Conservation (phyloP, 148 eudicot species). For the Fagopyrum tataricum region DNA sequence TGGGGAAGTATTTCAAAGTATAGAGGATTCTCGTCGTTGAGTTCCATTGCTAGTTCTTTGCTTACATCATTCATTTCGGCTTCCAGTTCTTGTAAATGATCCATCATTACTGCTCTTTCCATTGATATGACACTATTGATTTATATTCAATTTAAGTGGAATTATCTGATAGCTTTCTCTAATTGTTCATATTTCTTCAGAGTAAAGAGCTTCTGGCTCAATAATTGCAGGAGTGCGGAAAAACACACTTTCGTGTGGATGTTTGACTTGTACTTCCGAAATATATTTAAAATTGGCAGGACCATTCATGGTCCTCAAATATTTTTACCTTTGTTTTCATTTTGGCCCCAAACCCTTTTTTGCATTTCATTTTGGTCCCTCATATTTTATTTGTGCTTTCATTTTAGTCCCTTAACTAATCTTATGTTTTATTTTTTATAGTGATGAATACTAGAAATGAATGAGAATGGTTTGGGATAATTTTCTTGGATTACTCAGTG, state of each 20-base stretch:
- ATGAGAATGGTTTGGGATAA: too few relatives aligned
- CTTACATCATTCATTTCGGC: background rate
- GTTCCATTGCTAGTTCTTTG: constrained; percentile 1
- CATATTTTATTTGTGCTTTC: too few relatives aligned
- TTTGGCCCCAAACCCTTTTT: too few relatives aligned
- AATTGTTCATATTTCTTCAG: background rate
- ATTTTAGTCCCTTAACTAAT: too few relatives aligned
- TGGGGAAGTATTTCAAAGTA: background rate
- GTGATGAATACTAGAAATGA: too few relatives aligned
- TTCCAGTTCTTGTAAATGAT: background rate
- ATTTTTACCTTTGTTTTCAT: too few relatives aligned
- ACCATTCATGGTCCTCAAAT: too few relatives aligned
- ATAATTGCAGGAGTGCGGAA: background rate
- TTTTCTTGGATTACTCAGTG: background rate
- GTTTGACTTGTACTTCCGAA: background rate
- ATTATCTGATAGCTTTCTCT: background rate
- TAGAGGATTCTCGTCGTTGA: background rate
- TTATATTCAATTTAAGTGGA: background rate
- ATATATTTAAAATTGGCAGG: background rate
- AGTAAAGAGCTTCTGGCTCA: background rate
- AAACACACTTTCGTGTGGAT: background rate
- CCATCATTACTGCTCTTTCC: background rate
- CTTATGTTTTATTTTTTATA: too few relatives aligned
- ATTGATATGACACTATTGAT: background rate
- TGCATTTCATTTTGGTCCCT: too few relatives aligned